Evolutionary conservation across 306 rosid species (phyloP).

Genomic region (Pyrus betulifolia): DNA sequence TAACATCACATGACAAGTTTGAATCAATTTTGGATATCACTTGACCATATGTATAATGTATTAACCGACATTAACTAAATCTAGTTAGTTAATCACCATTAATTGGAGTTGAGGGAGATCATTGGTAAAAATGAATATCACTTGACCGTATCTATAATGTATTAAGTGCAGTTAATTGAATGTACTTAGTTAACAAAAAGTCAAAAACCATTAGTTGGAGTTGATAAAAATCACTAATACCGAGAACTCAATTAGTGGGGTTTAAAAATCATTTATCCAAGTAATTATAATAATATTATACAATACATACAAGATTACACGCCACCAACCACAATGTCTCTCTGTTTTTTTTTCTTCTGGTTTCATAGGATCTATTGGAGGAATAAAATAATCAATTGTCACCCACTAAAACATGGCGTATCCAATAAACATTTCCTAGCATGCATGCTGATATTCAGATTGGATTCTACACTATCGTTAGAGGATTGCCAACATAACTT

Average conservation of each 20-base stretch:
- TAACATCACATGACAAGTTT: not conserved
- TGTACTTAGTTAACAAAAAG: not conserved
- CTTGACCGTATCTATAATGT: too few relatives aligned
- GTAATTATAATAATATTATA: not conserved
- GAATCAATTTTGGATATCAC: not conserved
- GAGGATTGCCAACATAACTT: too few relatives aligned
- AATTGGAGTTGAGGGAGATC: not conserved
- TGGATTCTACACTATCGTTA: not conserved
- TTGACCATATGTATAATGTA: too few relatives aligned
- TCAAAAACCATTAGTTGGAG: too few relatives aligned
- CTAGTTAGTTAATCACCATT: not conserved
- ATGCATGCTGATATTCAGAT: not conserved
- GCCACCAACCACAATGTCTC: not conserved
- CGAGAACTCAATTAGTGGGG: not conserved
- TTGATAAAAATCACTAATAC: not conserved
- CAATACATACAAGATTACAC: not conserved
- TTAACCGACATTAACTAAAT: too few relatives aligned
- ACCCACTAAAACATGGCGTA: not conserved
- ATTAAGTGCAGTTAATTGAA: too few relatives aligned
- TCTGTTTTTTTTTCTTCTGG: too few relatives aligned
- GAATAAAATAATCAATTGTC: not conserved
- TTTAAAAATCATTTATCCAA: not conserved
- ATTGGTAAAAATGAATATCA: not conserved
- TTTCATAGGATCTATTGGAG: not conserved
- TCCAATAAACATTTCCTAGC: not conserved